Evolutionary conservation across 2,329 filamentous ascomycete genomes (phyloP), one percentile per base, ranked within the genome.

Genomic region (Fusarium sp.): DNA sequence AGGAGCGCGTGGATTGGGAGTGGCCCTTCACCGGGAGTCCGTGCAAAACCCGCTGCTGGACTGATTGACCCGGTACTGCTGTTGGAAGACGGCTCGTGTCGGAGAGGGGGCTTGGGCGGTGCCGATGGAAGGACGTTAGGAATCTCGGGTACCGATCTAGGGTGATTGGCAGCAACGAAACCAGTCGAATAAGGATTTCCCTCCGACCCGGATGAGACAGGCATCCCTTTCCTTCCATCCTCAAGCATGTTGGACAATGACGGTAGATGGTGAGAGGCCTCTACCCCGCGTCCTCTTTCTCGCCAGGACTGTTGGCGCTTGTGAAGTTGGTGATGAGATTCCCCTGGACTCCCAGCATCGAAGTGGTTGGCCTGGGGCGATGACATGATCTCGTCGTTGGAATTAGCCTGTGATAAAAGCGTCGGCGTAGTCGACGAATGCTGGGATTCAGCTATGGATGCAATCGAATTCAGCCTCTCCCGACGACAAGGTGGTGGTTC

Each of bases 1-100:
- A 89, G 77, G 1, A 89, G 79, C 0, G 86, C 83, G 69, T 89
- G 87, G 27, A 89, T 89, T 3, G 87, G 86, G 14, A 89, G 71
- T 2, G 85, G 81, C 0, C 85, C 83, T 40, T 89, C 87, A 49
- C 84, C 83, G 1, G 84, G 82, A 7, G 84, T 84, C 44, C 86
- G 81, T 4, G 75, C 68, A 55, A 77, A 77, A 37, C 76, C 79
- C 20, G 67, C 67, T 26, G 79, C 80, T 3, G 84, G 83, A 17
- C 79, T 82, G 5, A 79, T 75, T 5, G 85, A 85, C 3, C 80
- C 80, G 42, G 80, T 77, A 49, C 83, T 87, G 35, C 82, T 82
- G 18, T 73, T 79, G 7, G 84, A 86, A 5, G 84, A 85, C 23
- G 82, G 80, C 45, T 87, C 85, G 32, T 85, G 83, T 41, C 80